phyloP scores from a whole-genome alignment of 176 grass and related monocot species.

The Cenchrus americanus region DNA sequence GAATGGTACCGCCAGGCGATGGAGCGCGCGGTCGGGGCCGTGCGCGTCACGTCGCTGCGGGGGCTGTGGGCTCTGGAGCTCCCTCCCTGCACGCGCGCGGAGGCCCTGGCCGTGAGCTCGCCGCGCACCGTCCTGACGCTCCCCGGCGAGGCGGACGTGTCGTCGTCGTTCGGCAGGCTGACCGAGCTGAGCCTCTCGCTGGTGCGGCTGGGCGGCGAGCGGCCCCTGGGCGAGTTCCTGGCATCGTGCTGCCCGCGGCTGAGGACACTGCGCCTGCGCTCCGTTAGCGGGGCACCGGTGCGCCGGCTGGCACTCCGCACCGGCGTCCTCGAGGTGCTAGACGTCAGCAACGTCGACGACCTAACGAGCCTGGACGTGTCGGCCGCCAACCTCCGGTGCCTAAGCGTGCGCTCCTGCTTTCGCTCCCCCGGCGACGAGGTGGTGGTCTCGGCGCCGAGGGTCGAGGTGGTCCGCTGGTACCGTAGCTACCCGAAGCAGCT shows the following conservation, averaged over 20 bases:
- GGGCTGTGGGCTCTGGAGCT: neutral
- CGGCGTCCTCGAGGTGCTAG: neutral
- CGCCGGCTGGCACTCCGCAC: neutral
- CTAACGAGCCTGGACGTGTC: neutral
- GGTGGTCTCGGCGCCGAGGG: neutral
- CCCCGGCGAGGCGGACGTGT: neutral
- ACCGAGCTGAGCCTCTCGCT: neutral
- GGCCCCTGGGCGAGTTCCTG: neutral
- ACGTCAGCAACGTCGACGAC: neutral
- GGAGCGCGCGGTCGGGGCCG: neutral
- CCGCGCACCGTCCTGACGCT: neutral
- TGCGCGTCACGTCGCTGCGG: neutral
- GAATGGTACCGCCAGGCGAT: neutral
- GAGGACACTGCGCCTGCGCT: neutral
- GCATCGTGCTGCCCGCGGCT: neutral
- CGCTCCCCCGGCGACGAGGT: neutral
- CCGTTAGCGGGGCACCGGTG: neutral
- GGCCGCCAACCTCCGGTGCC: neutral
- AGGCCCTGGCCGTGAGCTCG: neutral
- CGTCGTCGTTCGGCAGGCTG: neutral
- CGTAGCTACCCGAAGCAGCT: neutral
- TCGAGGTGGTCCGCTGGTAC: neutral
- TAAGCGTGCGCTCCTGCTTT: slow-evolving; percentile 5
- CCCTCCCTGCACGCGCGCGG: neutral
- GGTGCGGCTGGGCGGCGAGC: neutral